These are phyloP conservation scores for Herpetomonas tarakana DNA, from an alignment of 208 protist genomes.

Conservation along the genomic window DNA sequence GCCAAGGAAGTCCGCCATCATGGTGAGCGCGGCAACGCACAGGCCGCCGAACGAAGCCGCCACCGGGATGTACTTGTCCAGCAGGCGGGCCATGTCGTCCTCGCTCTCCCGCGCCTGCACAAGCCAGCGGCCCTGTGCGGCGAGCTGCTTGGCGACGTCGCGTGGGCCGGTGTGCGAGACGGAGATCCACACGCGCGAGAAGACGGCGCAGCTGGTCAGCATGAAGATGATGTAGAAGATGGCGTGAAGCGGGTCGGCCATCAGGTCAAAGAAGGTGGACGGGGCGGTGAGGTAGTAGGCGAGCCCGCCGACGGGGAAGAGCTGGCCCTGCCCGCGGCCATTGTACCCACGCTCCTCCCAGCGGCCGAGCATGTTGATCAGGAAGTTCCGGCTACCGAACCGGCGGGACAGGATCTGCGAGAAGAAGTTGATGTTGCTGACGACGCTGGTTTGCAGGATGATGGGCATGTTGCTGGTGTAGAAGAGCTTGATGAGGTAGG, in stretches of 20 bases:
- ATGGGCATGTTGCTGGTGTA: slow-evolving; percentile 99
- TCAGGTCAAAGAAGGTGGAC: slow-evolving; percentile 89
- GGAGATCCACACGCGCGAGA: slow-evolving; percentile 99
- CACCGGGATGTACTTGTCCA: slow-evolving; percentile 98
- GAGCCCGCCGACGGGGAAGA: slow-evolving; percentile 96
- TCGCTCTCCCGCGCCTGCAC: slow-evolving; percentile 84
- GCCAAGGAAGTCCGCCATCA: slow-evolving; percentile 99
- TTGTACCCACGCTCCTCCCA: slow-evolving; percentile 93
- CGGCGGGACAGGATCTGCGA: slow-evolving; percentile 99
- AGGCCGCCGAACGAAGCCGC: slow-evolving; percentile 99
- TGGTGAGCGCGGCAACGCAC: slow-evolving; percentile 99
- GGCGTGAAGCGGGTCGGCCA: slow-evolving; percentile 97
- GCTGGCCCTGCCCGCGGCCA: slow-evolving; percentile 50
- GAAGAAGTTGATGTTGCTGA: slow-evolving; percentile 99
- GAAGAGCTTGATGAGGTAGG: slow-evolving; percentile 99
- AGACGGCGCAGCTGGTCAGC: slow-evolving; percentile 97
- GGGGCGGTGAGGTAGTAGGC: slow-evolving; percentile 99
- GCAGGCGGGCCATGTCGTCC: slow-evolving; percentile 83
- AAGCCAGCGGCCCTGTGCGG: slow-evolving; percentile 95
- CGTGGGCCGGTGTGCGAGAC: slow-evolving; percentile 96
- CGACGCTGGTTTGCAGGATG: slow-evolving; percentile 99
- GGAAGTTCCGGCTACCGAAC: slow-evolving; percentile 96
- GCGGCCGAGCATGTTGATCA: slow-evolving; percentile 97
- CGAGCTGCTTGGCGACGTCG: slow-evolving; percentile 98
- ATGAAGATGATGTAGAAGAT: slow-evolving; percentile 99